These are phyloP conservation scores for Ampelomyces quisqualis DNA, from an alignment of 2,329 filamentous ascomycete species.

Conservation along the genomic window DNA sequence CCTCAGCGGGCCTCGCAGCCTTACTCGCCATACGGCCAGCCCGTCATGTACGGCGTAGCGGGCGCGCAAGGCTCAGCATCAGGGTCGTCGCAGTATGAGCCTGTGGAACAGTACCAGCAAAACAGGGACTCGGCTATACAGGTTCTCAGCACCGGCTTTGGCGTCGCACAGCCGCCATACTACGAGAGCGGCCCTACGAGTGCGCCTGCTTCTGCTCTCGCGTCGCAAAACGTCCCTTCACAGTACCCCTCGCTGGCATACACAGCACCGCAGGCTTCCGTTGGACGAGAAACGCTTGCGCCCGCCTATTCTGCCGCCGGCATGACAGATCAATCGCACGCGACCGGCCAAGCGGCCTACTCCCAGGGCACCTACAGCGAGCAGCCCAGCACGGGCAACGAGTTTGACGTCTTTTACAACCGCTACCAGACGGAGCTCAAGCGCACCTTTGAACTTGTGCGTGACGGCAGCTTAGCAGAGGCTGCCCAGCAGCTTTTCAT, in stretches of 20 bases:
- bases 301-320: constrained; percentile 53
- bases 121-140: constrained; percentile 67
- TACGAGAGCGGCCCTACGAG: constrained; percentile 66
- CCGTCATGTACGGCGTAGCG: constrained; percentile 76
- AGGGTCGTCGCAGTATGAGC: constrained; percentile 69
- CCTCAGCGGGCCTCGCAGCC: constrained; percentile 55
- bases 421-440: constrained; percentile 58
- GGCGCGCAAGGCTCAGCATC: constrained; percentile 38
- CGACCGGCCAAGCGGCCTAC: constrained; percentile 44
- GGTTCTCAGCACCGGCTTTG: constrained; percentile 69
- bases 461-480: constrained; percentile 61
- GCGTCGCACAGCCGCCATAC: constrained; percentile 63
- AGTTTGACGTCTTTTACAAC: constrained; percentile 67
- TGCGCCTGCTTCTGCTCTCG: constrained; percentile 59
- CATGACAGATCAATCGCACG: constrained; percentile 55
- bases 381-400: constrained; percentile 48
- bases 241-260: constrained; percentile 59
- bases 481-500: constrained; percentile 60
- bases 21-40: constrained; percentile 58
- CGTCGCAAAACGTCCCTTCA: constrained; percentile 65
- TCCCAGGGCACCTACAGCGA: constrained; percentile 36
- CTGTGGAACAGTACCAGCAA: constrained; percentile 74
- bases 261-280: constrained; percentile 63
- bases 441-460: constrained; percentile 71
- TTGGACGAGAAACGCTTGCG: constrained; percentile 52